Evolutionary conservation across 345 rosid species (phyloP).

Genomic region (Cardamine chenopodiifolia): DNA sequence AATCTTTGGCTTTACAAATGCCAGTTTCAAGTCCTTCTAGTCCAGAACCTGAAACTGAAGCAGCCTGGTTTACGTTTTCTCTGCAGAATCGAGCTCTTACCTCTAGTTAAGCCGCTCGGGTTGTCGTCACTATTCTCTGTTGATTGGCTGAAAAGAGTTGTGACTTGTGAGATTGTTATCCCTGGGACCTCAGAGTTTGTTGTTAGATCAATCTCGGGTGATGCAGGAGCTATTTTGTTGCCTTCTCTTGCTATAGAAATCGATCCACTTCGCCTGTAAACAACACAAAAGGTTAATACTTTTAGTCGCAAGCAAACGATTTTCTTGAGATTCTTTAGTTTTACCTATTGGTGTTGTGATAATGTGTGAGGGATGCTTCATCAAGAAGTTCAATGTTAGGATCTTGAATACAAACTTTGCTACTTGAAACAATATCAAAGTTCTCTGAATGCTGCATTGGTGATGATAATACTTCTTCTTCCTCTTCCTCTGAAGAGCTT

Average conservation of each 20-base stretch:
- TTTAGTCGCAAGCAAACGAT: neutral
- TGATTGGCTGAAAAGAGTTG: constrained; percentile 37
- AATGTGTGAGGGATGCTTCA: constrained; percentile 44
- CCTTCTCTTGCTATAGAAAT: constrained; percentile 54
- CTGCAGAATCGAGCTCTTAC: constrained; percentile 24
- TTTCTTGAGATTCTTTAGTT: neutral
- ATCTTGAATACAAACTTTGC: constrained; percentile 40
- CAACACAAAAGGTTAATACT: neutral
- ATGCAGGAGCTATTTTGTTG: constrained; percentile 63
- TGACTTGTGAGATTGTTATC: constrained; percentile 41
- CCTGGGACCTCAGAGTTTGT: constrained; percentile 28
- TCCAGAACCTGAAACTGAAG: constrained; percentile 31
- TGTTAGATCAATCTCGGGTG: constrained; percentile 46
- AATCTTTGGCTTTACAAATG: constrained; percentile 9
- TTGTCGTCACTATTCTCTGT: neutral
- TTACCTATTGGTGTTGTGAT: constrained; percentile 26
- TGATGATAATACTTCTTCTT: constrained; percentile 25
- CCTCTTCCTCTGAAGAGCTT: constrained; percentile 47
- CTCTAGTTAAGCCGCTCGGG: constrained; percentile 21
- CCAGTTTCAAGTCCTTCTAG: constrained; percentile 11
- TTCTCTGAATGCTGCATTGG: constrained; percentile 24
- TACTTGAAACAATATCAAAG: constrained; percentile 34
- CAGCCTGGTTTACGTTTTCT: constrained; percentile 32
- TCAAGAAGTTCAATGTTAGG: constrained; percentile 35
- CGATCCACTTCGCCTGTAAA: constrained; percentile 52